Conservation (phyloP, 345 rosid genomes). For the Hibiscus syriacus region DNA sequence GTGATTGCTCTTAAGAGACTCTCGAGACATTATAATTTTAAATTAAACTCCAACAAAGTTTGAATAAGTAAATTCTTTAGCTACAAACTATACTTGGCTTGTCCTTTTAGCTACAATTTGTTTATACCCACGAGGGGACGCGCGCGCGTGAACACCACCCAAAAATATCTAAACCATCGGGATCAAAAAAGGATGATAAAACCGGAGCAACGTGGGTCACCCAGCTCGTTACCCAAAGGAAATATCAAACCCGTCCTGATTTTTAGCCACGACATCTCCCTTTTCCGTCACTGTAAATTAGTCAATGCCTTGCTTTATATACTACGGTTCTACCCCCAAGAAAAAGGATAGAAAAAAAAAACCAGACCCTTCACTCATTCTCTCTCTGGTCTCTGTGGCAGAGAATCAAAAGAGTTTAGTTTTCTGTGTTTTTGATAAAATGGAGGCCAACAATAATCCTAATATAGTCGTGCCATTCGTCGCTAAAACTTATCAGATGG, state of each 20-base stretch:
- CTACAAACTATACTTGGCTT: too few relatives aligned
- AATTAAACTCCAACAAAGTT: too few relatives aligned
- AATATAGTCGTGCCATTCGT: constrained; percentile 66
- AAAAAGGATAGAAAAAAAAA: too few relatives aligned
- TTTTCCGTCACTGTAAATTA: constrained; percentile 6
- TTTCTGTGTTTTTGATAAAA: background rate
- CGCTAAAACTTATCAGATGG: constrained; percentile 87
- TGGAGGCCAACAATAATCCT: constrained; percentile 22
- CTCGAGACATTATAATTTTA: too few relatives aligned
- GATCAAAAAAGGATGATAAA: constrained; percentile 28
- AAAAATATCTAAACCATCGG: constrained; percentile 29
- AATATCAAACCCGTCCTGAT: constrained; percentile 25
- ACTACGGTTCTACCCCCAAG: constrained; percentile 7
- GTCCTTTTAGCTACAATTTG: too few relatives aligned
- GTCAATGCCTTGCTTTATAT: constrained; percentile 7
- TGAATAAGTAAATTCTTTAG: too few relatives aligned
- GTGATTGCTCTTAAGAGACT: too few relatives aligned
- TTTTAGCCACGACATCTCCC: constrained; percentile 30
- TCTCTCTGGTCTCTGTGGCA: background rate
- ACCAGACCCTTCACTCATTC: too few relatives aligned
- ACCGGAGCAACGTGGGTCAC: constrained; percentile 36
- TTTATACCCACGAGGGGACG: too few relatives aligned
- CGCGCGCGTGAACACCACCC: too few relatives aligned
- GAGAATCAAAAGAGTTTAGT: background rate
- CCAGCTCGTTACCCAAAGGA: constrained; percentile 24